phyloP scores from a whole-genome alignment of 1,284 basidiomycete species.

The Sutorius eximius region DNA sequence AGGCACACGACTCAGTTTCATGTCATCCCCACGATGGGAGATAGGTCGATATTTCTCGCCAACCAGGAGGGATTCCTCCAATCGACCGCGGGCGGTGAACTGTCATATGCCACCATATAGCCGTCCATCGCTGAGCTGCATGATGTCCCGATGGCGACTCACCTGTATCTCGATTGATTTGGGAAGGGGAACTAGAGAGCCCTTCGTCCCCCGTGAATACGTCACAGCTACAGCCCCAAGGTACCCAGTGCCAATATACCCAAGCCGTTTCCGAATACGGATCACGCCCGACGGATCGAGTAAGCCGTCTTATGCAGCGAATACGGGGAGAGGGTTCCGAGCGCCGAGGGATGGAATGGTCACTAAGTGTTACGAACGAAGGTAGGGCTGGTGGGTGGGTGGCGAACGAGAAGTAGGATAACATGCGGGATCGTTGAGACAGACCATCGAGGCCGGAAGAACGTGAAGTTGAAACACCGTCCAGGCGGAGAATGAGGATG shows the following conservation, averaged over 20 bases:
- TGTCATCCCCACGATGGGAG: too few species aligned
- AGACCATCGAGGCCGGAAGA: background rate
- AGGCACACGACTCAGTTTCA: too few species aligned
- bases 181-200: too few species aligned
- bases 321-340: background rate
- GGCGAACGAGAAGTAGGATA: background rate
- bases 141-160: background rate
- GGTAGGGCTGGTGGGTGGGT: background rate
- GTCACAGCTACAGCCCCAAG: background rate
- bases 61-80: too few species aligned
- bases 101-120: too few species aligned
- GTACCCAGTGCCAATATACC: background rate
- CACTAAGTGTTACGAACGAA: background rate
- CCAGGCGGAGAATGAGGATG: background rate
- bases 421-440: background rate
- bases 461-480: background rate
- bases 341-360: background rate
- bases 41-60: too few species aligned
- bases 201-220: background rate
- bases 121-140: too few species aligned
- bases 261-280: background rate
- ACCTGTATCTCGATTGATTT: too few species aligned
- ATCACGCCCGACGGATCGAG: background rate
- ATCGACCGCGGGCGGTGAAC: too few species aligned
- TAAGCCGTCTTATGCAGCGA: background rate